These are phyloP conservation scores for Cercospora berteroae DNA, from an alignment of 2,329 filamentous ascomycete genomes.

Conservation along the genomic window DNA sequence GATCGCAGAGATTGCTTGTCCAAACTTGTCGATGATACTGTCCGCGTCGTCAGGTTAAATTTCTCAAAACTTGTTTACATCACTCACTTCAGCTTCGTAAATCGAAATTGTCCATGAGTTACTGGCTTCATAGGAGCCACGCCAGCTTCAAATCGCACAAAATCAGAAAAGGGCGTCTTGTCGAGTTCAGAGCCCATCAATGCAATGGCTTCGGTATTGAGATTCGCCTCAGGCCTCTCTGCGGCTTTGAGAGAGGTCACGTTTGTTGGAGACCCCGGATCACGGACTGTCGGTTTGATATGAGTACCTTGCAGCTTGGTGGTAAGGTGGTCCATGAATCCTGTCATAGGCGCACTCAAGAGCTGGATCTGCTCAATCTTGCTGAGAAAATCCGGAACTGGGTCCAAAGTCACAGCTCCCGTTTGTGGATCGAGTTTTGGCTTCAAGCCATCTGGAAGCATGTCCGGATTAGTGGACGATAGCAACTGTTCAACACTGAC, in stretches of 20 bases:
- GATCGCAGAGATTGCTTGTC: background rate
- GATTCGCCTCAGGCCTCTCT: background rate
- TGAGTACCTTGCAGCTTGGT: constrained; percentile 9
- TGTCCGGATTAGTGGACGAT: background rate
- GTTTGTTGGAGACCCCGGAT: background rate
- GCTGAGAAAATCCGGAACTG: background rate
- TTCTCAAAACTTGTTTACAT: constrained; percentile 9
- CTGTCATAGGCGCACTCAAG: background rate
- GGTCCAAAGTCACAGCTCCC: background rate
- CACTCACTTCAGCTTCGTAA: constrained; percentile 41
- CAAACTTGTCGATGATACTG: background rate
- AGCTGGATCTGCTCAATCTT: background rate
- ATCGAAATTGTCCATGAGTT: constrained; percentile 50
- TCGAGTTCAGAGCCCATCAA: constrained; percentile 8
- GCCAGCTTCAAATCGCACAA: background rate
- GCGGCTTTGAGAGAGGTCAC: background rate
- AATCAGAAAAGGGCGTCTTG: constrained; percentile 6
- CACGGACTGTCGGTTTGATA: constrained; percentile 5
- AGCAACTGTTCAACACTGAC: background rate
- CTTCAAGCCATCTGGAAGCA: background rate
- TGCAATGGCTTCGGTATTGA: background rate
- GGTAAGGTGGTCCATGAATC: background rate
- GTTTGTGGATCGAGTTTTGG: background rate
- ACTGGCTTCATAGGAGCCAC: constrained; percentile 45
- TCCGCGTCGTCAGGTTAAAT: background rate